Evolutionary conservation across 352 stramenopile species (phyloP), one percentile per base, ranked within the genome.

Genomic region (Peronospora belbahrii): DNA sequence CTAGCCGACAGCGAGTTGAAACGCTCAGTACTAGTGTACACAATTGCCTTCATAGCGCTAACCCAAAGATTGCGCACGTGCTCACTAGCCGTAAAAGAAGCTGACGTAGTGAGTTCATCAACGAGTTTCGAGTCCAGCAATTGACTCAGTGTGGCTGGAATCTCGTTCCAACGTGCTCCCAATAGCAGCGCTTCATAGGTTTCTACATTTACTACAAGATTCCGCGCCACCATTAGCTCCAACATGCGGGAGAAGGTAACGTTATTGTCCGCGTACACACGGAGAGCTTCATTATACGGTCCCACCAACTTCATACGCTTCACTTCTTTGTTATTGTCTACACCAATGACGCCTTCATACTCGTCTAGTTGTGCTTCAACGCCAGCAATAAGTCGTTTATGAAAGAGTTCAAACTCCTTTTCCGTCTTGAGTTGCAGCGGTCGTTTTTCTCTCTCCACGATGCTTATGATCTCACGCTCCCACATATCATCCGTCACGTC

Each of bases 211-310:
- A 73, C 57, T 5, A 62, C 53, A 6, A 89, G 47, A n/a, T 50
- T 27, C 4, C 68, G 71, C 10, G 70, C 50, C 40, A 88, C 60
- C 70, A 85, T 80, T 4, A 83, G 52, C 40, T 82, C 31, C 18
- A 88, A 54, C 62, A 88, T 77, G 10, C 45, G 49, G 5, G 42
- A 34, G 42, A 90, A 86, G 42, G 63, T 55, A 40, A 88, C 47
- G 4, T 47, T 57, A 47, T 84, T 85, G 39, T 66, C 48, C 1
- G 70, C 75, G 31, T 74, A 83, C 42, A 82, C 67, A 6, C 62
- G 65, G 42, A 90, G 42, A 3, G 75, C 78, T 14, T 81, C 62
- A 33, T 86, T 85, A 59, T 73, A 87, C 15, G 74, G 78, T 18
- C 47, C 25, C 15, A 62, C 58, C 0, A 43, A 59, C 42, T 62